phyloP scores from a whole-genome alignment of 768 basidiomycete genomes.

The Pulveroboletus sp. region DNA sequence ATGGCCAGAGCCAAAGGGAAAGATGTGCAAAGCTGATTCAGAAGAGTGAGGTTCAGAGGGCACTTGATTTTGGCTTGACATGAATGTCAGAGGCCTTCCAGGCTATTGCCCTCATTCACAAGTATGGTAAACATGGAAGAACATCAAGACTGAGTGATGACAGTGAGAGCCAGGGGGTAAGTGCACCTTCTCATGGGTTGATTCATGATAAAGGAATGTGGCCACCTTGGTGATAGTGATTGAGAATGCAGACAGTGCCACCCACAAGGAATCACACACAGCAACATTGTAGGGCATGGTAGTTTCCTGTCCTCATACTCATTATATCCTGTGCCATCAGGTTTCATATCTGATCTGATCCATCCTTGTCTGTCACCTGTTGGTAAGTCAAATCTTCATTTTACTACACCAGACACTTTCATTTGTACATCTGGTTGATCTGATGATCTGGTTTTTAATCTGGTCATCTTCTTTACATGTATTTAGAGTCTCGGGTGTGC shows the following conservation, averaged over 20 bases:
- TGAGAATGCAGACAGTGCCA: slow-evolving; percentile 22
- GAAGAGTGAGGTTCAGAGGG: neutral
- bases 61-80: neutral
- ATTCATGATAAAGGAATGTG: slow-evolving; percentile 31
- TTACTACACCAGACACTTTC: too few relatives aligned
- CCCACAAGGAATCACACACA: neutral
- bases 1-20: neutral
- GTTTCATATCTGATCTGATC: too few relatives aligned
- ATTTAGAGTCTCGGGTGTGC: too few relatives aligned
- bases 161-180: neutral
- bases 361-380: too few relatives aligned
- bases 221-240: slow-evolving; percentile 30
- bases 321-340: too few relatives aligned
- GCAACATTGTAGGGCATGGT: too few relatives aligned
- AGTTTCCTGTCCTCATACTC: too few relatives aligned
- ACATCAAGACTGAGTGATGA: neutral
- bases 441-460: too few relatives aligned
- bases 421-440: too few relatives aligned
- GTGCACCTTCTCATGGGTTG: slow-evolving; percentile 27
- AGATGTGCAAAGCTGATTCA: neutral
- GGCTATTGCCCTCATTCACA: neutral
- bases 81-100: neutral
- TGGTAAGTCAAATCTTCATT: too few relatives aligned
- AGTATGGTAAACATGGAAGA: neutral
- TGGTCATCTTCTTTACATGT: too few relatives aligned